Base-by-base conservation (phyloP, 306 rosid species). In the Neltuma alba region DNA sequence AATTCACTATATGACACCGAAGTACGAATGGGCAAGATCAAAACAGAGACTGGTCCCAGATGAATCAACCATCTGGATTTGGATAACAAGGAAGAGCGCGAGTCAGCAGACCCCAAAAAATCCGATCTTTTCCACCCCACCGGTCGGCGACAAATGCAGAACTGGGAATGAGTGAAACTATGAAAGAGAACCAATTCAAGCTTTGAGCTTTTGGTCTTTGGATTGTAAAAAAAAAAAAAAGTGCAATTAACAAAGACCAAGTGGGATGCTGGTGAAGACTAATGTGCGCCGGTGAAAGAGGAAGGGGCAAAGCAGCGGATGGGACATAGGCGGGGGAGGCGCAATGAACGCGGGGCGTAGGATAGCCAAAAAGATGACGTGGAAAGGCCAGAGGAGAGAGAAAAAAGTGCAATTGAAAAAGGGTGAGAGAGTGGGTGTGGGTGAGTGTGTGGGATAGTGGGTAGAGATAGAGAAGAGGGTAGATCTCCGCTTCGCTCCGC, bases 401-500 rank as follows among this genome's bases (percentile, higher is more conserved):
- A 15, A 38, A 84, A 89, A 89, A 85, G 83, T 69, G 82, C 80
- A 84, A 70, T n/a, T n/a, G 79, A 63, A 42, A 44, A 55, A 75
- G 45, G 20, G 38, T 0, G 63, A 27, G 70, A 15, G 72, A 38
- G 64, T 10, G 63, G 58, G 44, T 4, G 61, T 42, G 80, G 13
- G 77, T 61, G 58, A 2, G 44, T 28, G 61, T 21, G 40, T 76
- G 79, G n/a, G 96, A 89, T 87, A 82, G 76, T 91, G 54, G 85
- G 84, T 85, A 82, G 86, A 79, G 91, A 89, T 84, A 72, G 87
- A 70, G 79, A 78, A 81, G 38, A 79, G 75, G 83, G n/a, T n/a
- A n/a, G n/a, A n/a, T n/a, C n/a, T n/a, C 91, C 89, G 89, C 89
- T 91, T 89, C 87, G 74, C 71, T 34, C 13, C 34, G n/a, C 0